Conservation (phyloP, 1,284 basidiomycete species). For the Coriolopsis trogii region DNA sequence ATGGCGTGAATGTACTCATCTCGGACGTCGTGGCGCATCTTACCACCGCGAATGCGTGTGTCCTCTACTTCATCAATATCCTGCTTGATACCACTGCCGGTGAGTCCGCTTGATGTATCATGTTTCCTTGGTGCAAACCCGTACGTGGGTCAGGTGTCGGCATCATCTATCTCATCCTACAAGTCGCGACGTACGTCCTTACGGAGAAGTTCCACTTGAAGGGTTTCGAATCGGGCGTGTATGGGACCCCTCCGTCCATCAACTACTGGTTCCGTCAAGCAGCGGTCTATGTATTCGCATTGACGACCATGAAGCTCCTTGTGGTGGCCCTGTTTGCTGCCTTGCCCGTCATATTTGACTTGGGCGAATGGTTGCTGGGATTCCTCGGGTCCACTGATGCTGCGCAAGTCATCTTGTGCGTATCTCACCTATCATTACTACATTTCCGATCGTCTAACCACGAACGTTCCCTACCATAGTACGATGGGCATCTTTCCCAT, state of each 20-base stretch:
- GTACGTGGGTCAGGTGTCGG: constrained; percentile 64
- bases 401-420: constrained; percentile 85
- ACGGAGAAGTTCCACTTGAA: constrained; percentile 67
- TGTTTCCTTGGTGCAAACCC: constrained; percentile 1
- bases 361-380: constrained; percentile 83
- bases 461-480: constrained; percentile 38
- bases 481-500: constrained; percentile 94
- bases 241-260: constrained; percentile 78
- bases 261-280: constrained; percentile 85
- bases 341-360: constrained; percentile 70
- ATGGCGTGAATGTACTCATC: constrained; percentile 84
- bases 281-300: constrained; percentile 80
- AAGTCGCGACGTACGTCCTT: constrained; percentile 68
- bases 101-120: constrained; percentile 37
- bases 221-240: constrained; percentile 87
- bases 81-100: constrained; percentile 94
- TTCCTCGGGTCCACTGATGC: constrained; percentile 73
- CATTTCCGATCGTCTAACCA: too few species aligned
- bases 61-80: constrained; percentile 93
- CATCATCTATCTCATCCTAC: constrained; percentile 83
- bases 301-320: constrained; percentile 90
- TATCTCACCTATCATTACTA: constrained; percentile 24
- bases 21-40: constrained; percentile 71
- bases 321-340: constrained; percentile 78
- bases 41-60: constrained; percentile 81